These are phyloP conservation scores for Alternaria triticimaculans DNA, from an alignment of 2,329 filamentous ascomycete species.

Conservation along the genomic window DNA sequence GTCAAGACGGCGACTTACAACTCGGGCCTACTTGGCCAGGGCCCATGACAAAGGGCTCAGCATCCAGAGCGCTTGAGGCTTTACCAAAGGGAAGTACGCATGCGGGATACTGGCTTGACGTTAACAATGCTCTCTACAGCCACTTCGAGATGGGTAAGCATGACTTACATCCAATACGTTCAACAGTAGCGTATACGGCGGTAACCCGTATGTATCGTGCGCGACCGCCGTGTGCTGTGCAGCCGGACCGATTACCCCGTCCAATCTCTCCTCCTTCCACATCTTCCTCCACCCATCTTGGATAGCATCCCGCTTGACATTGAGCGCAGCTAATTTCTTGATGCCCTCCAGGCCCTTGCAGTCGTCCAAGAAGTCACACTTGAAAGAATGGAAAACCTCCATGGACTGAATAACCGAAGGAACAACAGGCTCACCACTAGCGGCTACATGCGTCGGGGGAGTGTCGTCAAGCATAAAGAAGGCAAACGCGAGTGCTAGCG, in stretches of 20 bases:
- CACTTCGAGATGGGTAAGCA: background rate
- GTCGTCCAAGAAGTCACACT: background rate
- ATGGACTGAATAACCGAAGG: slow-evolving; percentile 2
- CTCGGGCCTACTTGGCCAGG: slow-evolving; percentile 1
- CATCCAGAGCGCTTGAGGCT: slow-evolving; percentile 3
- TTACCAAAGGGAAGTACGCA: slow-evolving; percentile 5
- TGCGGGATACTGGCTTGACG: slow-evolving; percentile 5
- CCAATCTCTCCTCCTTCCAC: slow-evolving; percentile 5
- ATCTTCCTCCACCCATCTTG: slow-evolving; percentile 1
- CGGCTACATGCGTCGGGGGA: background rate
- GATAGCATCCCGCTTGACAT: slow-evolving; percentile 4
- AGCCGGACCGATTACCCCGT: slow-evolving; percentile 4
- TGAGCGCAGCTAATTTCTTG: slow-evolving; percentile 1
- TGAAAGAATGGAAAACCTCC: background rate
- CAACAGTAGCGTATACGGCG: slow-evolving; percentile 9
- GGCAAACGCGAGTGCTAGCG: background rate
- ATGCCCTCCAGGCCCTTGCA: background rate
- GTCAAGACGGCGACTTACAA: background rate
- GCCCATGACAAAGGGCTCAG: background rate
- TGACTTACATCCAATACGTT: slow-evolving; percentile 9
- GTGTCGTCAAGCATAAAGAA: slow-evolving; percentile 3
- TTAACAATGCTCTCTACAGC: background rate
- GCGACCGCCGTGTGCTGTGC: slow-evolving; percentile 7
- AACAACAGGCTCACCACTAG: background rate
- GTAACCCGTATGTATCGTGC: slow-evolving; percentile 9